Evolutionary conservation across 306 rosid genomes (phyloP).

Genomic region (Vigna angularis): DNA sequence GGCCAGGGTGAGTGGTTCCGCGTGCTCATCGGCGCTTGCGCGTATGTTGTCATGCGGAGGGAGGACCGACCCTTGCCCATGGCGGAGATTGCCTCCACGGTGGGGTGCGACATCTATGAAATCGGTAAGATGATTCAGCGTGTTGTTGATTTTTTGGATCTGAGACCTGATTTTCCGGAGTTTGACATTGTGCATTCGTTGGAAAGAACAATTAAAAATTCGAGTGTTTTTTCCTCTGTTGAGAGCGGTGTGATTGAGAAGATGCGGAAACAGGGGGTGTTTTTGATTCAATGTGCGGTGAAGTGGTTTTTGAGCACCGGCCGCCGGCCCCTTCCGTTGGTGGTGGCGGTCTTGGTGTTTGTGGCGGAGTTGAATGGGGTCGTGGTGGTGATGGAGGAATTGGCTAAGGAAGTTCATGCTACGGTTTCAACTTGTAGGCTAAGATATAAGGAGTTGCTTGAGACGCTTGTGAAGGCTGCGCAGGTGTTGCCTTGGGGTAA

Average conservation of each 20-base stretch:
- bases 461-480: constrained; percentile 24
- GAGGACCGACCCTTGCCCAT: neutral
- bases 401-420: constrained; percentile 22
- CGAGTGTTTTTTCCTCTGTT: neutral
- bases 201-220: constrained; percentile 1
- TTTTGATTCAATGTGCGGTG: constrained; percentile 14
- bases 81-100: neutral
- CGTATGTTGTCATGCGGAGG: constrained; percentile 7
- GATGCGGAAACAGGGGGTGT: constrained; percentile 3
- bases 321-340: neutral
- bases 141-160: neutral
- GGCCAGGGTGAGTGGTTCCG: constrained; percentile 13
- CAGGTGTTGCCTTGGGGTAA: constrained; percentile 22
- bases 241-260: neutral
- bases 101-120: neutral
- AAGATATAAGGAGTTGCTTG: constrained; percentile 12
- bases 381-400: neutral
- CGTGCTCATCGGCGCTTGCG: constrained; percentile 2
- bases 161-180: constrained; percentile 16
- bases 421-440: neutral
- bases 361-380: constrained; percentile 21
- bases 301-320: constrained; percentile 26
- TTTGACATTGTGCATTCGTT: constrained; percentile 20
- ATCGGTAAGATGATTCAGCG: neutral
- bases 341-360: constrained; percentile 26